Conservation (phyloP, 495 filamentous ascomycete species). For the Sabuloglossum arenarium region DNA sequence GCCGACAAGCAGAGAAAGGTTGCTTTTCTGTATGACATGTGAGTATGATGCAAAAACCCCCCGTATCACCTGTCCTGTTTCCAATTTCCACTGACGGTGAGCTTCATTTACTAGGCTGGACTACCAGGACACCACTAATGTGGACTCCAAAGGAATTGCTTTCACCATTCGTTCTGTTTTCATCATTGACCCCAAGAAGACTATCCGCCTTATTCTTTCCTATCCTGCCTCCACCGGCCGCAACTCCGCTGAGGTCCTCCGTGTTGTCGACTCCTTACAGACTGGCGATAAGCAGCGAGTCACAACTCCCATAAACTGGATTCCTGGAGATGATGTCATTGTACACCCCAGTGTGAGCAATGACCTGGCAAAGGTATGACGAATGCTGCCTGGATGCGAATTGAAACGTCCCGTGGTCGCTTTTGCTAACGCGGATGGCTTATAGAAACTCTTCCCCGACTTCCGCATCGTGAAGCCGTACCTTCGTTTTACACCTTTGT, state of each 20-base stretch:
- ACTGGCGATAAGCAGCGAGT: slow-evolving; percentile 91
- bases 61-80: no score
- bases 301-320: slow-evolving; percentile 88
- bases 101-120: slow-evolving; percentile 41
- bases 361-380: slow-evolving; percentile 45
- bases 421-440: background rate
- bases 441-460: slow-evolving; percentile 61
- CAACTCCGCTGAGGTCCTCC: slow-evolving; percentile 88
- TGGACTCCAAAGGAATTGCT: slow-evolving; percentile 85
- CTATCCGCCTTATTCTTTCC: slow-evolving; percentile 83
- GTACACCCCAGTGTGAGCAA: slow-evolving; percentile 77
- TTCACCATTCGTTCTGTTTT: slow-evolving; percentile 99
- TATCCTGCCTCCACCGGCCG: slow-evolving; percentile 96
- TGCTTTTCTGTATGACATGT: slow-evolving; percentile 89
- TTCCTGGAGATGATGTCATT: slow-evolving; percentile 82
- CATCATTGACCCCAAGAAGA: slow-evolving; percentile 97
- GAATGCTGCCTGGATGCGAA: slow-evolving; percentile 1
- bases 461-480: slow-evolving; percentile 93
- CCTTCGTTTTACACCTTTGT: slow-evolving; percentile 46
- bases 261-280: slow-evolving; percentile 89
- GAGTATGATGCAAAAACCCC: slow-evolving; percentile 14
- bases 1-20: slow-evolving; percentile 91
- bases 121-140: slow-evolving; percentile 65
- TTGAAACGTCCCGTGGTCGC: background rate
- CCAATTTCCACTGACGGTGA: background rate